phyloP scores from a whole-genome alignment of 768 basidiomycete genomes.

The Cyathus striatus region DNA sequence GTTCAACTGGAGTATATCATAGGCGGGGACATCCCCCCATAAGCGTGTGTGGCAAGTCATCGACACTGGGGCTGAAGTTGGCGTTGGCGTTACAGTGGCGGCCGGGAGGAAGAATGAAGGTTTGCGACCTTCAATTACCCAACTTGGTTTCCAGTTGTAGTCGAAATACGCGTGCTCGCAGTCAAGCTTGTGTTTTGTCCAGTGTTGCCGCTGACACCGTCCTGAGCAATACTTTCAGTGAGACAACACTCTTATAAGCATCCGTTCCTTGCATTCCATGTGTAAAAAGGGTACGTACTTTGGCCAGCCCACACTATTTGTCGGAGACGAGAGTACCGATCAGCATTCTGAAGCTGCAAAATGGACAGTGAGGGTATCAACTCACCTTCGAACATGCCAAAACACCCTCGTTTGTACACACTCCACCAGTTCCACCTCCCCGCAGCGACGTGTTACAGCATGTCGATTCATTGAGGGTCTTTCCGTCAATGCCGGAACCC shows the following conservation, averaged over 20 bases:
- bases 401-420: slow-evolving; percentile 14
- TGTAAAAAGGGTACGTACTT: slow-evolving; percentile 5
- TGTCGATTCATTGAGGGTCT: slow-evolving; percentile 11
- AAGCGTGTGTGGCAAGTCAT: too few relatives aligned
- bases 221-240: slow-evolving; percentile 34
- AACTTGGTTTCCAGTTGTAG: slow-evolving; percentile 26
- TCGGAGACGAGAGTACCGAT: not conserved
- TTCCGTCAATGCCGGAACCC: slow-evolving; percentile 16
- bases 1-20: slow-evolving; percentile 23
- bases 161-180: slow-evolving; percentile 25
- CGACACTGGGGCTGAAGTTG: too few relatives aligned
- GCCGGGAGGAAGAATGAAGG: slow-evolving; percentile 11
- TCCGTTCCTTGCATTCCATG: not conserved
- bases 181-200: slow-evolving; percentile 25
- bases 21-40: slow-evolving; percentile 20
- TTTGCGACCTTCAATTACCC: slow-evolving; percentile 22
- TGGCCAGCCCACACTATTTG: slow-evolving; percentile 14
- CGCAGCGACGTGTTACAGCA: slow-evolving; percentile 14
- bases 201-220: slow-evolving; percentile 28
- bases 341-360: not conserved
- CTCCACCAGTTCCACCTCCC: slow-evolving; percentile 1
- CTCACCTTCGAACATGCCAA: slow-evolving; percentile 23
- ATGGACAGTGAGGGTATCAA: not conserved
- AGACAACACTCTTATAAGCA: not conserved
- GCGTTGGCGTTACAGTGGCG: slow-evolving; percentile 7